These are phyloP conservation scores for Penicillium sp. DNA, from an alignment of 2,329 filamentous ascomycete species.

Conservation along the genomic window DNA sequence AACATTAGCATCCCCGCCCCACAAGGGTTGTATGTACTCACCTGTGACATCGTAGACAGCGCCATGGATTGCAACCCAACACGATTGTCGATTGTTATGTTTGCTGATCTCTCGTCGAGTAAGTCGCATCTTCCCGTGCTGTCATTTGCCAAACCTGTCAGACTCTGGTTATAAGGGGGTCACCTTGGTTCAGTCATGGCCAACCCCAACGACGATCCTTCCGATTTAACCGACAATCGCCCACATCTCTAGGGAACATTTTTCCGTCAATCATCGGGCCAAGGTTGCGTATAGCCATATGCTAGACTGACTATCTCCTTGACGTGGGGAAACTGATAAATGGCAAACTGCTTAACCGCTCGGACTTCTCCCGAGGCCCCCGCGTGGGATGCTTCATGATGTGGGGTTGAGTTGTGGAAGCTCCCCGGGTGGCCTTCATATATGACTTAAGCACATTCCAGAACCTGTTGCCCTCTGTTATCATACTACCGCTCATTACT, in stretches of 20 bases:
- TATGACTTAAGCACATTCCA: neutral
- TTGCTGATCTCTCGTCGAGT: conserved; percentile 52
- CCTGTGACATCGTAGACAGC: conserved; percentile 54
- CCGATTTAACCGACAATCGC: no score
- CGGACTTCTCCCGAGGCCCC: conserved; percentile 17
- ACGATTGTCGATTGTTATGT: conserved; percentile 49
- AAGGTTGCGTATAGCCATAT: neutral
- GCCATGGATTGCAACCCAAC: conserved; percentile 53
- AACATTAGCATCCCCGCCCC: neutral
- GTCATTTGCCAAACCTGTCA: no score
- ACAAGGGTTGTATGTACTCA: neutral
- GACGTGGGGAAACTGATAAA: conserved; percentile 10
- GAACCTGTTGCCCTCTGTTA: neutral
- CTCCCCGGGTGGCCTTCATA: neutral
- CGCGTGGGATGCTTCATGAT: conserved; percentile 16
- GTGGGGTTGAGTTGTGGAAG: conserved; percentile 2
- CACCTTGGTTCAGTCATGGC: no score
- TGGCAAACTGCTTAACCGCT: neutral
- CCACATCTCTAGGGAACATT: neutral
- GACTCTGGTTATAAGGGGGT: no score
- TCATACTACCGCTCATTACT: neutral
- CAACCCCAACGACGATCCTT: no score
- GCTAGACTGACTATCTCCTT: neutral
- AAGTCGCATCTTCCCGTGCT: conserved; percentile 29
- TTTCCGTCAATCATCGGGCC: neutral